Evolutionary conservation across 306 rosid genomes (phyloP).

Genomic region (Acacia melanoxylon): DNA sequence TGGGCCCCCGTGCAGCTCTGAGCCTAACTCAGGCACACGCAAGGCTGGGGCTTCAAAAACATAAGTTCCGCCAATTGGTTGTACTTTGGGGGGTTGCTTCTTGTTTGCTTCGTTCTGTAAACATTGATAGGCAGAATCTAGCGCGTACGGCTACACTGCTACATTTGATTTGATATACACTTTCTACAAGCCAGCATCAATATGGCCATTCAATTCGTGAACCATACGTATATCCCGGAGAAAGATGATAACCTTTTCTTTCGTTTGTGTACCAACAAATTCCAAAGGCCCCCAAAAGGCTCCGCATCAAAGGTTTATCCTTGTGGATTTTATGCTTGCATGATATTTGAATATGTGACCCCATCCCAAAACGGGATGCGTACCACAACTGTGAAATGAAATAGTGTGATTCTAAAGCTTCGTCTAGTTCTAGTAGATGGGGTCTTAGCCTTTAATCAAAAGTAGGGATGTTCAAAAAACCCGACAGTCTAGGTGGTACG

Average conservation of each 20-base stretch:
- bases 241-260: background rate
- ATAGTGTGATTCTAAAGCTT: too few species aligned
- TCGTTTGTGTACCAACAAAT: background rate
- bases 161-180: slow-evolving; percentile 13
- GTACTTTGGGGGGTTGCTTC: background rate
- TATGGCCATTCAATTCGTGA: background rate
- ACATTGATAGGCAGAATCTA: slow-evolving; percentile 39
- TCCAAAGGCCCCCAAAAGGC: background rate
- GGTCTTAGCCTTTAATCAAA: too few species aligned
- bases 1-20: slow-evolving; percentile 20
- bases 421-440: too few species aligned
- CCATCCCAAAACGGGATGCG: background rate
- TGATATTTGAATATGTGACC: background rate
- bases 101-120: background rate
- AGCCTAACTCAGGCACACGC: background rate
- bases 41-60: background rate
- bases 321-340: background rate
- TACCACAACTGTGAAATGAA: too few species aligned
- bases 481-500: too few species aligned
- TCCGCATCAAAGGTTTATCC: background rate
- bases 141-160: background rate
- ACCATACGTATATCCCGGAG: background rate
- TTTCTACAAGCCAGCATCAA: background rate
- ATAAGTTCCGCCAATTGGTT: background rate
- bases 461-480: too few species aligned